Base-by-base conservation (phyloP, 2,329 filamentous ascomycete species). In the Colletotrichum navitas region DNA sequence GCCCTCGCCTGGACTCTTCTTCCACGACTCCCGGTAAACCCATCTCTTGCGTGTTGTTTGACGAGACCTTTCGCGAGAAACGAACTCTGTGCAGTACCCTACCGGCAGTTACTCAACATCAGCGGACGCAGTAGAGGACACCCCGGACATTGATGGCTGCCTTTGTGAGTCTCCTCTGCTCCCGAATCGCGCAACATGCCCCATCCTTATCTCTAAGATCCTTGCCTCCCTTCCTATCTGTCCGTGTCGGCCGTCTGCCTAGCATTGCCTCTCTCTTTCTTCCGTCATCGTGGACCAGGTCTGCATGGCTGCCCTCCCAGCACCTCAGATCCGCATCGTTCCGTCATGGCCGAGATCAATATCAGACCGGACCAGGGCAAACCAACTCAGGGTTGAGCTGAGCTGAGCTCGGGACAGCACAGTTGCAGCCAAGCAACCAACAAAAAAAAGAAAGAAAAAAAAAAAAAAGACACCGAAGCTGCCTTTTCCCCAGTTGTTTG, bases 71-170 rank as follows among this genome's bases (percentile, higher is more conserved):
- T 26, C 3, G 36, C 16, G 32, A 34, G 5, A 3, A 26, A 36
- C 32, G 21, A 49, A 24, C 21, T 61, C 58, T 49, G 43, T 49
- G 59, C 39, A 45, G 49, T 58, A 41, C 39, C 63, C 29, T 29
- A 29, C 29, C 29, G 29, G 29, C 29, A 29, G 34, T 51, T 51
- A 34, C 58, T 43, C 34, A 58, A 56, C 34, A 58, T 71, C 59
- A 63, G 64, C 68, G 59, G 58, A 68, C 34, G 59, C 51, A 55
- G 66, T 41, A 59, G 59, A 68, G 65, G 65, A 71, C 18, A 54
- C 54, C 41, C 41, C 39, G 54, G 68, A 63, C 65, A 71, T 76
- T 75, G 63, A 76, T 76, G 75, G 75, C 75, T 76, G 75, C 75
- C 72, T 76, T 76, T 73, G 75, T 76, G 66, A 76, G 75, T 41